Evolutionary conservation across 176 grass and related monocot genomes (phyloP).

Genomic region (Musa beccarii): DNA sequence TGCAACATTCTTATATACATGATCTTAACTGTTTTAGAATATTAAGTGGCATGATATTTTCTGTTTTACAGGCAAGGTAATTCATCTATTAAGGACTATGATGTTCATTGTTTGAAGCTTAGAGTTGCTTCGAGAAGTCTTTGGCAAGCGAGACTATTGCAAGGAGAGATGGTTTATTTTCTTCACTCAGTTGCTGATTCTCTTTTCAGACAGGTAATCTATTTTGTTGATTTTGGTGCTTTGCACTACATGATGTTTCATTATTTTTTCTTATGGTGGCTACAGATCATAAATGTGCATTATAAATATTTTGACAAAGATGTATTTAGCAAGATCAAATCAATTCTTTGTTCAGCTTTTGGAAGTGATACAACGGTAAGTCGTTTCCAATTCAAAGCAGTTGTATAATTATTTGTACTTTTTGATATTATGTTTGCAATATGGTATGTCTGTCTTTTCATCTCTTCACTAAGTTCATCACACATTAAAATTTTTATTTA

Average conservation of each 20-base stretch:
- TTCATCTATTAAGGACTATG: conserved; percentile 55
- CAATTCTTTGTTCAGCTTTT: conserved; percentile 36
- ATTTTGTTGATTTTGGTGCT: conserved; percentile 14
- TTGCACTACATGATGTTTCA: conserved; percentile 12
- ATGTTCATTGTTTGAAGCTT: conserved; percentile 52
- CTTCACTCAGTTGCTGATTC: conserved; percentile 54
- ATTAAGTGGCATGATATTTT: background rate
- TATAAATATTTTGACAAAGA: conserved; percentile 61
- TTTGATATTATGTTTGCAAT: too few species aligned
- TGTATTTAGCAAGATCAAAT: conserved; percentile 37
- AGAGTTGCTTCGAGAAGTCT: conserved; percentile 63
- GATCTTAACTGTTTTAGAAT: too few species aligned
- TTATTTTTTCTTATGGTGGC: conserved; percentile 9
- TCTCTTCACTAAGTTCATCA: too few species aligned
- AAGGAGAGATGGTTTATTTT: conserved; percentile 36
- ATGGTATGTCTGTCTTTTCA: too few species aligned
- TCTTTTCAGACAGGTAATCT: conserved; percentile 77
- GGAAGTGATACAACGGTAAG: conserved; percentile 44
- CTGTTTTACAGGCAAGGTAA: conserved; percentile 40
- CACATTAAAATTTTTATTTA: too few species aligned
- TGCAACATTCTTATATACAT: too few species aligned
- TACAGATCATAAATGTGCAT: conserved; percentile 72
- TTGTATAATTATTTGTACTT: background rate
- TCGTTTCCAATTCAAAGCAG: background rate
- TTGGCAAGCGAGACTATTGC: conserved; percentile 50